Conservation (phyloP, 1,284 basidiomycete genomes). For the Ustilago cynodontis region DNA sequence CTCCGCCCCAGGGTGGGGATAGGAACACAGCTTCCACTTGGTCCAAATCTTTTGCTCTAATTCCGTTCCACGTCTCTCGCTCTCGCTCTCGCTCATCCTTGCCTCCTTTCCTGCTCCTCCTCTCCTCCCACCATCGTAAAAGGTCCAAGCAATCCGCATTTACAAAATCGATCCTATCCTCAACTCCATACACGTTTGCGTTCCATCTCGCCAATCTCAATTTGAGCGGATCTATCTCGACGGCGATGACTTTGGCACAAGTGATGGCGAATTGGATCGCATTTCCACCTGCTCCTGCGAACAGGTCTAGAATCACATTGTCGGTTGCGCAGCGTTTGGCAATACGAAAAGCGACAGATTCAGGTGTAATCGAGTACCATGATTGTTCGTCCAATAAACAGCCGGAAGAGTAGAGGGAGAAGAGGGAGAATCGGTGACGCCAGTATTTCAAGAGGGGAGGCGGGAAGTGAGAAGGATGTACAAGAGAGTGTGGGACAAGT, state of each 20-base stretch:
- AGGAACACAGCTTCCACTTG: constrained; percentile 49
- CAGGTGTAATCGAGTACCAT: constrained; percentile 97
- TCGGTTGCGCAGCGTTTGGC: constrained; percentile 80
- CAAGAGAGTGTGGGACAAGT: constrained; percentile 22
- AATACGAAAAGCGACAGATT: constrained; percentile 88
- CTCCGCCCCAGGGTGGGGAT: constrained; percentile 66
- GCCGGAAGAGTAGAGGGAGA: constrained; percentile 59
- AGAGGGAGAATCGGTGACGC: constrained; percentile 53
- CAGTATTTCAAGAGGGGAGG: constrained; percentile 45
- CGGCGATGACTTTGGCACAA: constrained; percentile 90
- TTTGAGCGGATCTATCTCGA: constrained; percentile 86
- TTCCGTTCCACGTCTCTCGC: constrained; percentile 36
- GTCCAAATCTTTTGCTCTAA: constrained; percentile 19
- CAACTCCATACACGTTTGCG: constrained; percentile 87
- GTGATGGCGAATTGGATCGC: constrained; percentile 96
- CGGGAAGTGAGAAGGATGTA: constrained; percentile 29
- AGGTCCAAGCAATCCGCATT: constrained; percentile 87
- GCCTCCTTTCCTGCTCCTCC: constrained; percentile 22
- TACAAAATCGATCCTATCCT: constrained; percentile 92
- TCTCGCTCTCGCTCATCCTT: too few relatives aligned
- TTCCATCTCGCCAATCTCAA: constrained; percentile 91
- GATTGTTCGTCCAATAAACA: constrained; percentile 81
- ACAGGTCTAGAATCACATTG: constrained; percentile 81
- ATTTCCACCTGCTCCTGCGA: constrained; percentile 98
- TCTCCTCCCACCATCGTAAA: constrained; percentile 69